These are phyloP conservation scores for Mycotypha africana DNA, from an alignment of 371 early-diverging fungal genomes.

Conservation along the genomic window DNA sequence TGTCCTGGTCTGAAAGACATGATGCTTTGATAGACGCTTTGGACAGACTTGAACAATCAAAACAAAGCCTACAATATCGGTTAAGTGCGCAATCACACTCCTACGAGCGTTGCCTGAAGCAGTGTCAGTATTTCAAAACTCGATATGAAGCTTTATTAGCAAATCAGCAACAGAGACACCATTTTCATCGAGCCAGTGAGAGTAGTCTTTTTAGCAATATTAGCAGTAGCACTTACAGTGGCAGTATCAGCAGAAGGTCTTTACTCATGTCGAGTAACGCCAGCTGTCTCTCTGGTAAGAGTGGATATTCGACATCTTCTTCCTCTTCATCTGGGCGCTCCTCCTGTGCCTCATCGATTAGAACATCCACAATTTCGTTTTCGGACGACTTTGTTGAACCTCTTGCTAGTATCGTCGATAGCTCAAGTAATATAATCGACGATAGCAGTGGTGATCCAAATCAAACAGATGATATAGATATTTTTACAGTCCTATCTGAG, in stretches of 20 bases:
- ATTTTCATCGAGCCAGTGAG: too few relatives aligned
- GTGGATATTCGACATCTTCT: constrained; percentile 1
- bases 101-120: constrained; percentile 5
- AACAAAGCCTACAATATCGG: background rate
- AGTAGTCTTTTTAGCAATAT: too few relatives aligned
- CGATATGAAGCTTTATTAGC: background rate
- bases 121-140: background rate
- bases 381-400: constrained; percentile 8
- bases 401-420: background rate
- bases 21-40: constrained; percentile 8
- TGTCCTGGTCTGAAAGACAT: constrained; percentile 12
- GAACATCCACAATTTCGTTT: background rate
- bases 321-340: constrained; percentile 4
- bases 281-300: constrained; percentile 1
- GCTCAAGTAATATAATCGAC: background rate
- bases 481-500: constrained; percentile 9
- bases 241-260: constrained; percentile 3
- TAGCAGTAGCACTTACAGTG: background rate
- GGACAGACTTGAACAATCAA: constrained; percentile 3
- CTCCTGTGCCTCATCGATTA: background rate
- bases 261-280: constrained; percentile 1
- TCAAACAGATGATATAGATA: constrained; percentile 2
- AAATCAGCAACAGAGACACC: too few relatives aligned
- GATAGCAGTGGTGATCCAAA: background rate
- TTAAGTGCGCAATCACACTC: constrained; percentile 4